A percentile compares a stretch with the other conserved stretches of the same genome.
Conservation (phyloP, 2,329 filamentous ascomycete species). For the Scleromitrula shiraiana region DNA sequence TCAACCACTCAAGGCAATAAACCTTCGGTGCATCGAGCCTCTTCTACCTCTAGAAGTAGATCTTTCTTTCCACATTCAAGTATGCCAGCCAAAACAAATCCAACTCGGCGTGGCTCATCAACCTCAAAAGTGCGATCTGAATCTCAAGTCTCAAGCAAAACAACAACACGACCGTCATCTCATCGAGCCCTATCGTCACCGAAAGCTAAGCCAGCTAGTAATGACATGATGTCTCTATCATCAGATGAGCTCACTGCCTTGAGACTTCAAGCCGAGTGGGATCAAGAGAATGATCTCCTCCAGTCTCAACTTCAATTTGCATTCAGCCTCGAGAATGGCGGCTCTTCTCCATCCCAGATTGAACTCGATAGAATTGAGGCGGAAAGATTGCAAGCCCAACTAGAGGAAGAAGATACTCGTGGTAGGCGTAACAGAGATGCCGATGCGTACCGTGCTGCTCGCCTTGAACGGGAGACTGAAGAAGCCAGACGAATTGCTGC, state of each 20-base stretch:
- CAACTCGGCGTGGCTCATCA: not conserved
- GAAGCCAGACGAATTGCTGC: slow-evolving; percentile 6
- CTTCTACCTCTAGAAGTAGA: too few relatives aligned
- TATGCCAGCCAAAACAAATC: too few relatives aligned
- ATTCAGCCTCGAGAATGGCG: not conserved
- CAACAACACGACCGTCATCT: too few relatives aligned
- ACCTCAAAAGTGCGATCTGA: too few relatives aligned
- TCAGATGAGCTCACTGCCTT: slow-evolving; percentile 4
- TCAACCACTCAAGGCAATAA: not conserved
- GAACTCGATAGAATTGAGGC: slow-evolving; percentile 7
- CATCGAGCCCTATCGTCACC: not conserved
- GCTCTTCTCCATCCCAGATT: not conserved
- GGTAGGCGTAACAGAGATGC: not conserved
- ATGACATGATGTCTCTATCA: not conserved
- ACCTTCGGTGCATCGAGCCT: not conserved
- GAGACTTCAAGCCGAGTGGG: slow-evolving; percentile 7
- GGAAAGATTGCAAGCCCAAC: slow-evolving; percentile 7
- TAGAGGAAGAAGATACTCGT: not conserved
- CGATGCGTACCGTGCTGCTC: not conserved
- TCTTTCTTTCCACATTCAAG: too few relatives aligned
- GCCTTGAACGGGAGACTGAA: slow-evolving; percentile 2
- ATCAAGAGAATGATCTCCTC: slow-evolving; percentile 5
- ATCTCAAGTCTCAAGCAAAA: too few relatives aligned
- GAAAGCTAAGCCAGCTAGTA: not conserved
- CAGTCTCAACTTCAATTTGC: slow-evolving; percentile 4